Evolutionary conservation across 192 early-diverging fungal genomes (phyloP).

Genomic region (Geranomyces michiganensis): DNA sequence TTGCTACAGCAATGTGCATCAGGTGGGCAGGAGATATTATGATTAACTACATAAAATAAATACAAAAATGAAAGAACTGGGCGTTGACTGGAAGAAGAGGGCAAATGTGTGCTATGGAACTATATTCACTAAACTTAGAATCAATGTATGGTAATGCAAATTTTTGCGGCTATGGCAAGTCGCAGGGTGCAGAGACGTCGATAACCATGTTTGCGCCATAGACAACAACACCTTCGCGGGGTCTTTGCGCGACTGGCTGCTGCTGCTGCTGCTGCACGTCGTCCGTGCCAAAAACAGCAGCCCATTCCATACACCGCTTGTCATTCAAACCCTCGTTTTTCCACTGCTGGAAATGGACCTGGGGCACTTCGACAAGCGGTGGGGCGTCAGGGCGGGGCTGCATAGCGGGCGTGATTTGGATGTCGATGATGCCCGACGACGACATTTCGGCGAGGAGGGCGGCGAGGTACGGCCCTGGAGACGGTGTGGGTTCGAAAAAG

Average conservation of each 20-base stretch:
- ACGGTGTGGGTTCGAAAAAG: not conserved
- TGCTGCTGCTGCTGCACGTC: not conserved
- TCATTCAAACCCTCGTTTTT: not conserved
- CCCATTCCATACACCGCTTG: not conserved
- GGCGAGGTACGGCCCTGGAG: not conserved
- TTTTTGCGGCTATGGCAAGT: too few relatives aligned
- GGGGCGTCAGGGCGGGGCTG: not conserved
- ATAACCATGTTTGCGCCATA: not conserved
- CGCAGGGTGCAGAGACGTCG: not conserved
- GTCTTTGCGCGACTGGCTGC: not conserved
- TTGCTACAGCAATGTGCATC: too few relatives aligned
- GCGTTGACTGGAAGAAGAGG: too few relatives aligned
- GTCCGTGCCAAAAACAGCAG: not conserved
- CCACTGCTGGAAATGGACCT: slow-evolving; percentile 13
- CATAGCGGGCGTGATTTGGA: not conserved
- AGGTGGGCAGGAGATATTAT: too few relatives aligned
- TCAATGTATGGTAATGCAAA: too few relatives aligned
- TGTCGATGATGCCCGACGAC: not conserved
- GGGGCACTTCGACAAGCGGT: not conserved
- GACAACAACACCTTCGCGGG: not conserved
- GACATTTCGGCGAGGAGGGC: not conserved
- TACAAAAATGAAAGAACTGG: too few relatives aligned
- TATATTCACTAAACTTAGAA: too few relatives aligned
- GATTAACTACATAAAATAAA: too few relatives aligned
- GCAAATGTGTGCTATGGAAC: too few relatives aligned